These are phyloP conservation scores for Crepidotus variabilis DNA, from an alignment of 768 basidiomycete genomes.

Conservation along the genomic window DNA sequence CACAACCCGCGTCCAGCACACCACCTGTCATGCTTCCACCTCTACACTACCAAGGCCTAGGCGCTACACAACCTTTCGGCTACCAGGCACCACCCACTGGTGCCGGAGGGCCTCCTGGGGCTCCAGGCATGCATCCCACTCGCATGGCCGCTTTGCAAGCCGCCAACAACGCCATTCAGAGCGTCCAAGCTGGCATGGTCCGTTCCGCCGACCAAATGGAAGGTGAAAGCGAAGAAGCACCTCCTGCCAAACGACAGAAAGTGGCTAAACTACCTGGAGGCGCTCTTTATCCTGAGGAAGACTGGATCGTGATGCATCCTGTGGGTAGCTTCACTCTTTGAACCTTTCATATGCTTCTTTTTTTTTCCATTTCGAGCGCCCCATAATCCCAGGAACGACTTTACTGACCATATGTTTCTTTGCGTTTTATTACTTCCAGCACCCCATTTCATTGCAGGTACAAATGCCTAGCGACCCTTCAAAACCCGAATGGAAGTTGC, in stretches of 20 bases:
- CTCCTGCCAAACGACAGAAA: conserved; percentile 84
- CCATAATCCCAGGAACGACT: neutral
- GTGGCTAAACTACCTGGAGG: conserved; percentile 86
- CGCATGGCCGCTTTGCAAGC: conserved; percentile 59
- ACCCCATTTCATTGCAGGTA: conserved; percentile 81
- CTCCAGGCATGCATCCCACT: conserved; percentile 65
- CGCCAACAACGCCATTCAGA: conserved; percentile 37
- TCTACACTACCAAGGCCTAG: conserved; percentile 79
- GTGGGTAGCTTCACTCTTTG: conserved; percentile 31
- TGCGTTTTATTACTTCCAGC: conserved; percentile 31
- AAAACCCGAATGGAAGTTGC: conserved; percentile 91
- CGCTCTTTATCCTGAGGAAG: conserved; percentile 77
- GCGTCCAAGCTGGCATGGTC: conserved; percentile 57
- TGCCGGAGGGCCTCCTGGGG: conserved; percentile 33
- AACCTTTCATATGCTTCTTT: conserved; percentile 6
- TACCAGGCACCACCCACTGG: conserved; percentile 55
- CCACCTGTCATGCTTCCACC: conserved; percentile 81
- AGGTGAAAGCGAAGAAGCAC: conserved; percentile 57
- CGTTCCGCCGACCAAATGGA: conserved; percentile 83
- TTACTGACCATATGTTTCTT: neutral
- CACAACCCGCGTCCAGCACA: conserved; percentile 76
- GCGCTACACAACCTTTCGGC: conserved; percentile 74
- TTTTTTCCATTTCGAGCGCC: neutral
- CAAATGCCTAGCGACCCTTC: conserved; percentile 80
- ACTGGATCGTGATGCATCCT: conserved; percentile 91